Percentiles rank a stretch among this genome's conserved stretches.
Conservation (phyloP, 1,139 yeast genomes). For the Saccharomyces pastorianus region DNA sequence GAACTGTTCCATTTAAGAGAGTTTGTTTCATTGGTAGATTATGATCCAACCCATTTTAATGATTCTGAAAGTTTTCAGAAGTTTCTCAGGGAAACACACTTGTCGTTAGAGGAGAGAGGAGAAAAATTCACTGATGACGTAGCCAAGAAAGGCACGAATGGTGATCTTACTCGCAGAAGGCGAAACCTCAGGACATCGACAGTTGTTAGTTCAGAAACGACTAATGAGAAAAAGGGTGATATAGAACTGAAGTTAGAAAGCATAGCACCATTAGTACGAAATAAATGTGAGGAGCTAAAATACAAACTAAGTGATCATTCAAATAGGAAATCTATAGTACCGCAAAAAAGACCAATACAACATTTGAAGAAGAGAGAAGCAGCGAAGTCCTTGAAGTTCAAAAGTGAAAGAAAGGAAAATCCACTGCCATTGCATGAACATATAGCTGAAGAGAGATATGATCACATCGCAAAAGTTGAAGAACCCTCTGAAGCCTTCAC, state of each 20-base stretch:
- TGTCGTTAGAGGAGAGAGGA: conserved; percentile 10
- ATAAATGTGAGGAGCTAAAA: conserved; percentile 12
- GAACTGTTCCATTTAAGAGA: conserved; percentile 40
- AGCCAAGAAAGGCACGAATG: conserved; percentile 2
- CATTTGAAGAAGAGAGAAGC: not conserved
- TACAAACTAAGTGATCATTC: conserved; percentile 3
- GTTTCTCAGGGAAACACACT: conserved; percentile 21
- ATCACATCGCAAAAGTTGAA: not conserved
- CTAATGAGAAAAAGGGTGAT: not conserved
- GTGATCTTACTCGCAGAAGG: conserved; percentile 5
- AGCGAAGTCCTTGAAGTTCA: not conserved
- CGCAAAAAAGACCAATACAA: not conserved
- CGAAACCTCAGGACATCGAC: conserved; percentile 5
- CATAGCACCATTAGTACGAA: conserved; percentile 13
- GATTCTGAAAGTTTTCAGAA: conserved; percentile 25
- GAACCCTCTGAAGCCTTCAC: not conserved
- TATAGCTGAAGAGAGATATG: not conserved
- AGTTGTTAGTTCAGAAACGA: conserved; percentile 3
- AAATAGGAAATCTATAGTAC: not conserved
- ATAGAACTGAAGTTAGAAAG: not conserved
- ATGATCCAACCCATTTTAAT: conserved; percentile 30
- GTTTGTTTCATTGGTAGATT: conserved; percentile 35
- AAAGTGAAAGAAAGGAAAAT: not conserved
- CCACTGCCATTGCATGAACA: not conserved
- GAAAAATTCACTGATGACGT: not conserved